A percentile compares a stretch with the other conserved stretches of the same genome.
Evolutionary conservation across 257 asterid genomes (phyloP).

Genomic region (Striga asiatica): DNA sequence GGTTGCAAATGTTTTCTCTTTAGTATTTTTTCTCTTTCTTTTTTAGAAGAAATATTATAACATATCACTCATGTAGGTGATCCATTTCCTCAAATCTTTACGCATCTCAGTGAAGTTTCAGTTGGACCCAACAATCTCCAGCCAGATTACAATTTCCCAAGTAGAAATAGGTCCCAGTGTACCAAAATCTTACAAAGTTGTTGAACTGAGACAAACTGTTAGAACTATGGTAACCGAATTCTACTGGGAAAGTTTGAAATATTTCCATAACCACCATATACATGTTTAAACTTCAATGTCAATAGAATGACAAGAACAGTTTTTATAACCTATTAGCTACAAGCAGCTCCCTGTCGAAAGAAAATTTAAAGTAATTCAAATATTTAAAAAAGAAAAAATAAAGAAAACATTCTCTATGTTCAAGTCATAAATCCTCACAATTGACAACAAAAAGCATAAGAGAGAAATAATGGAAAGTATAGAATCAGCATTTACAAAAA

Average conservation of each 20-base stretch:
- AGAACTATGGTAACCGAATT: neutral
- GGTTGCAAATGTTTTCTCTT: neutral
- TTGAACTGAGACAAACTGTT: neutral
- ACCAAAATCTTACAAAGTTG: neutral
- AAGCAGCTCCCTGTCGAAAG: neutral
- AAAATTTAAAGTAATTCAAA: constrained; percentile 3
- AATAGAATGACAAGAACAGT: neutral
- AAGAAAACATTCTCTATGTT: neutral
- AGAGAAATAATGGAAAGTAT: neutral
- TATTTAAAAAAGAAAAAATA: neutral
- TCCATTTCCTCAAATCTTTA: neutral
- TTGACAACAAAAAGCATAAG: neutral
- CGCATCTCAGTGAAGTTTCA: neutral
- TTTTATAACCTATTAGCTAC: neutral
- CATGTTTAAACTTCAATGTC: neutral
- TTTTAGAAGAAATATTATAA: neutral
- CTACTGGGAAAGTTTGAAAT: neutral
- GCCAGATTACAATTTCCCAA: neutral
- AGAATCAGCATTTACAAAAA: constrained; percentile 7
- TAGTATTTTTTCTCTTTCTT: neutral
- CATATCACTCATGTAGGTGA: neutral
- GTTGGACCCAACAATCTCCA: neutral
- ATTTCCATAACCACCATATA: neutral
- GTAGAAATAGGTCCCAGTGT: neutral
- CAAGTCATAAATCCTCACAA: neutral